A percentile compares a stretch with the other conserved stretches of the same genome.
Evolutionary conservation across 148 eudicot genomes (phyloP).

Genomic region (Chenopodium quinoa): DNA sequence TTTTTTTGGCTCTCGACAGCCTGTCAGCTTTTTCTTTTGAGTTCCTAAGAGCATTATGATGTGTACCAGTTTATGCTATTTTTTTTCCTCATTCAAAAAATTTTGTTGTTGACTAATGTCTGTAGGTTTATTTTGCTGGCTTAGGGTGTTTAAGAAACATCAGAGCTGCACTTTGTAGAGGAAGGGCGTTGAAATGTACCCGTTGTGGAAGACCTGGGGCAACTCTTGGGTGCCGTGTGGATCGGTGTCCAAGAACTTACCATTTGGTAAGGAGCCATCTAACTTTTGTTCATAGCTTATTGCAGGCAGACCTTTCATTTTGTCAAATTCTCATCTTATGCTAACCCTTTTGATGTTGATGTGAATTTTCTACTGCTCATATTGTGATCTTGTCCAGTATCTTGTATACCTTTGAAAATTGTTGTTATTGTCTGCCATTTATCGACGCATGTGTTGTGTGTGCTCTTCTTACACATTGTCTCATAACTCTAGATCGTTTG

Average conservation of each 20-base stretch:
- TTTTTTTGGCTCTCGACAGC: not conserved
- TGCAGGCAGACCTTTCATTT: not conserved
- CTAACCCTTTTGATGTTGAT: not conserved
- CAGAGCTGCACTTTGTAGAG: constrained; percentile 96
- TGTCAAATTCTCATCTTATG: not conserved
- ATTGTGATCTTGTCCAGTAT: not conserved
- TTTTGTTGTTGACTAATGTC: constrained; percentile 26
- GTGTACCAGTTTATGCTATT: not conserved
- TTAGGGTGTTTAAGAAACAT: constrained; percentile 89
- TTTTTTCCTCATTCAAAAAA: not conserved
- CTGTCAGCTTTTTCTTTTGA: not conserved
- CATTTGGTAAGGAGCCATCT: constrained; percentile 64
- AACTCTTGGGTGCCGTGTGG: constrained; percentile 98
- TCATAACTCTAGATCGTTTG: not conserved
- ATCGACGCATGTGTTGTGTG: not conserved
- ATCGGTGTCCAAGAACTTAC: constrained; percentile 95
- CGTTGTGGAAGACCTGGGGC: constrained; percentile 95
- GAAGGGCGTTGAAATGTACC: constrained; percentile 83
- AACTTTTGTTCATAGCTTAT: not conserved
- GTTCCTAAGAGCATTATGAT: not conserved
- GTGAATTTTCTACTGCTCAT: not conserved
- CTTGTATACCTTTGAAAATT: not conserved
- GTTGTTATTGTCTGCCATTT: not conserved
- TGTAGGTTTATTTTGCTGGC: constrained; percentile 96
- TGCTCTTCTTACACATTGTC: not conserved